A percentile compares a stretch with the other conserved stretches of the same genome.
Conservation (phyloP, 2,329 filamentous ascomycete species). For the Zymoseptoria pseudotritici region DNA sequence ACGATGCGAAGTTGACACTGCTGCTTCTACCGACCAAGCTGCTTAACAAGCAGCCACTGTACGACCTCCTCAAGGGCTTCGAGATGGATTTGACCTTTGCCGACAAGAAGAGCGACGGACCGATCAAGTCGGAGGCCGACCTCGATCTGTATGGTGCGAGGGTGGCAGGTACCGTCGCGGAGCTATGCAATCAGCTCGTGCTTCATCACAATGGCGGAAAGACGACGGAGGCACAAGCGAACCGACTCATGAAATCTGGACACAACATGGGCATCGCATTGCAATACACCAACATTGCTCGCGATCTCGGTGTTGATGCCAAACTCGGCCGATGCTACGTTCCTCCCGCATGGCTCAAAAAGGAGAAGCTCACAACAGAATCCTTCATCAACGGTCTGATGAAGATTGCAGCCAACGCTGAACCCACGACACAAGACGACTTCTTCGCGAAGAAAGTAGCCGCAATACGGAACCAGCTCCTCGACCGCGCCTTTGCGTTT, state of each 20-base stretch:
- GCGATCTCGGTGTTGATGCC: conserved; percentile 64
- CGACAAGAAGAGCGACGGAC: conserved; percentile 26
- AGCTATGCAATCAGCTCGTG: conserved; percentile 60
- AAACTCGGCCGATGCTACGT: conserved; percentile 60
- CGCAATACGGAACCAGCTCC: conserved; percentile 45
- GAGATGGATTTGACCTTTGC: conserved; percentile 58
- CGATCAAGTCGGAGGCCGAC: conserved; percentile 53
- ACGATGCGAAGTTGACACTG: conserved; percentile 47
- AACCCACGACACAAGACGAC: conserved; percentile 20
- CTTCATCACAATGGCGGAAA: conserved; percentile 48
- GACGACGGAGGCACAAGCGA: conserved; percentile 23
- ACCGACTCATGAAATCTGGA: conserved; percentile 49
- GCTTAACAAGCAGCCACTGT: conserved; percentile 53
- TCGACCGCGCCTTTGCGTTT: conserved; percentile 54
- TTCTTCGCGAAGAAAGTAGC: conserved; percentile 44
- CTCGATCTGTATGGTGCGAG: conserved; percentile 57
- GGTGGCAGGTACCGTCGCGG: conserved; percentile 66
- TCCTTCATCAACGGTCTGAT: conserved; percentile 43
- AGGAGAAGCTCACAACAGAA: conserved; percentile 47
- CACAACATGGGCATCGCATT: conserved; percentile 63
- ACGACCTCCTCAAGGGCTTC: conserved; percentile 60
- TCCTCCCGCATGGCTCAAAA: conserved; percentile 56
- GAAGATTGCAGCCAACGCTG: conserved; percentile 1
- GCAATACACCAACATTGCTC: conserved; percentile 71
- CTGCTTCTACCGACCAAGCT: conserved; percentile 51